A percentile compares a stretch with the other conserved stretches of the same genome.
Evolutionary conservation across 2,329 filamentous ascomycete genomes (phyloP).

Genomic region (Penicillium verrucosum): DNA sequence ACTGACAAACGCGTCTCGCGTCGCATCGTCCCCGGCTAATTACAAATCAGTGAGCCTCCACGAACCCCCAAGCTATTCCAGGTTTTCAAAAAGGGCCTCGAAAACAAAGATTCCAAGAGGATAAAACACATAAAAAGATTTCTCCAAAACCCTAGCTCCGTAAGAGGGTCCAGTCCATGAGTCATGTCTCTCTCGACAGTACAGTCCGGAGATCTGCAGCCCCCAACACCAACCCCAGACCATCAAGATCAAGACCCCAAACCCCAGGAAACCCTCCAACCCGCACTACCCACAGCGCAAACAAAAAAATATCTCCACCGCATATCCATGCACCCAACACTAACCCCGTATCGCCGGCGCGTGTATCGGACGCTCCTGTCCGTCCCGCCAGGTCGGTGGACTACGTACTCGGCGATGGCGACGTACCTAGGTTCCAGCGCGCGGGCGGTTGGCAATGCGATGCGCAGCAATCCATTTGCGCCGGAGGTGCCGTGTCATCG

Average conservation of each 20-base stretch:
- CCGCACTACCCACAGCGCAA: background rate
- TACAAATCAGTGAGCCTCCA: background rate
- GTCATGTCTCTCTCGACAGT: background rate
- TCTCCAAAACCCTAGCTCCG: background rate
- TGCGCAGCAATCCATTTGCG: constrained; percentile 76
- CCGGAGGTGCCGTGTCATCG: constrained; percentile 79
- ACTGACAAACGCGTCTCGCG: constrained; percentile 13
- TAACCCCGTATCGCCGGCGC: constrained; percentile 50
- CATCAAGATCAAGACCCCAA: background rate
- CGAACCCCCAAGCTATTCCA: constrained; percentile 31
- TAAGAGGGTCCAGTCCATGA: background rate
- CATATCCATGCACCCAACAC: constrained; percentile 44
- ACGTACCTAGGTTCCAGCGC: constrained; percentile 67
- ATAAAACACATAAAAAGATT: background rate
- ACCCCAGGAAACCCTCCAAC: background rate
- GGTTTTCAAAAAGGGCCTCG: background rate
- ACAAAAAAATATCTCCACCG: constrained; percentile 35
- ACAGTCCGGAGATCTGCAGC: background rate
- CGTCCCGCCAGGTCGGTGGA: constrained; percentile 71
- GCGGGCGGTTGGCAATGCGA: constrained; percentile 72
- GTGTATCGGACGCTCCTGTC: constrained; percentile 72
- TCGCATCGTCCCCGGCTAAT: constrained; percentile 2
- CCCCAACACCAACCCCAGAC: background rate
- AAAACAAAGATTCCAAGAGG: background rate
- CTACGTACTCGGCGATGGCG: constrained; percentile 73